A percentile compares a stretch with the other conserved stretches of the same genome.
Evolutionary conservation across 352 stramenopile genomes (phyloP).

Genomic region (Pythium insidiosum): DNA sequence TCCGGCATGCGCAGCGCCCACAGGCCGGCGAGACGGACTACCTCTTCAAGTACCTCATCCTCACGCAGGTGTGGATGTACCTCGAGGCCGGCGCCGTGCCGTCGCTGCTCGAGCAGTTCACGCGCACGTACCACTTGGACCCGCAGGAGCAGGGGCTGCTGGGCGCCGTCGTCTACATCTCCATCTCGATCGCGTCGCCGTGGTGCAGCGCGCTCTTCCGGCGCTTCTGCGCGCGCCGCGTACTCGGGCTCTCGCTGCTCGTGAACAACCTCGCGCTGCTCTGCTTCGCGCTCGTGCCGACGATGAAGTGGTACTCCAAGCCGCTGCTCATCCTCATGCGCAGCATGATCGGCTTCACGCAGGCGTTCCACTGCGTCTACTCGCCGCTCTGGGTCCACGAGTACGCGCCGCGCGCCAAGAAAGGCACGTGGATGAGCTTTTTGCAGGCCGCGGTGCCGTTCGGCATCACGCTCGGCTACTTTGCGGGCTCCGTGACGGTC

Average conservation of each 20-base stretch:
- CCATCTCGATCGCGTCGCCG: conserved; percentile 69
- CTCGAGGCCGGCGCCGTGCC: conserved; percentile 79
- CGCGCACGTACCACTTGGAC: conserved; percentile 63
- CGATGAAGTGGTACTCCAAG: conserved; percentile 58
- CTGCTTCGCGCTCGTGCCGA: conserved; percentile 59
- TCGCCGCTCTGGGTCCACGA: conserved; percentile 84
- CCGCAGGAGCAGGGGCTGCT: conserved; percentile 77
- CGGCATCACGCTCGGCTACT: conserved; percentile 74
- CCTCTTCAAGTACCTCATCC: conserved; percentile 82
- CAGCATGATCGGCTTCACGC: conserved; percentile 62
- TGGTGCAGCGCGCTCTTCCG: conserved; percentile 79
- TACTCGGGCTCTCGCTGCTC: conserved; percentile 64
- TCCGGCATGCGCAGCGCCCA: too few species aligned
- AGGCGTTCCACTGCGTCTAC: conserved; percentile 83
- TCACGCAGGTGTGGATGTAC: conserved; percentile 84
- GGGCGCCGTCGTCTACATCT: conserved; percentile 77
- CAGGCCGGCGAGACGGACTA: too few species aligned
- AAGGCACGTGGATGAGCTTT: conserved; percentile 80
- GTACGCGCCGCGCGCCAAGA: conserved; percentile 62
- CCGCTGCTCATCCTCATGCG: conserved; percentile 65
- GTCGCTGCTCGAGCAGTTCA: conserved; percentile 76
- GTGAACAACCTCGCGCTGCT: conserved; percentile 76
- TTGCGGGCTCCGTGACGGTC: conserved; percentile 65
- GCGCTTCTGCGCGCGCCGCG: conserved; percentile 51
- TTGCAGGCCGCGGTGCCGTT: conserved; percentile 66